Percentiles rank a stretch among this genome's conserved stretches.
phyloP scores from a whole-genome alignment of 225 moss, liverwort and hornwort species.

The Neckera pumila region DNA sequence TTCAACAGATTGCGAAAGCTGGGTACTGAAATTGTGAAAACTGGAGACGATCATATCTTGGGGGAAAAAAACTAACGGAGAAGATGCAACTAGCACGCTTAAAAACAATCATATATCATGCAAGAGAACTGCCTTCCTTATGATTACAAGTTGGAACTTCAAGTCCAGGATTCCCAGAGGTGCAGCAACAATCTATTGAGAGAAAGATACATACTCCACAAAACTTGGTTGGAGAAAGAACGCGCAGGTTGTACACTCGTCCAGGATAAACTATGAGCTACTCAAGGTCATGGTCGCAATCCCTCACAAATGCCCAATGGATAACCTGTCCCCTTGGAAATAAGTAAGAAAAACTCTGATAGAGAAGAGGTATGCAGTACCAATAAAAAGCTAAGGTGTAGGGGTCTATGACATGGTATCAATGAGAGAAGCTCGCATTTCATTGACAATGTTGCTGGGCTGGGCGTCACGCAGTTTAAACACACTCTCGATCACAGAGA shows the following conservation, averaged over 20 bases:
- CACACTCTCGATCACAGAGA: conserved; percentile 85
- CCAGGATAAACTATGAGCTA: neutral
- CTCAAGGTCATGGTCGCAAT: neutral
- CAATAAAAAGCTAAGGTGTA: neutral
- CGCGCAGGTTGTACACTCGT: neutral
- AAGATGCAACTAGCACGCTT: too few relatives aligned
- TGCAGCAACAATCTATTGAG: neutral
- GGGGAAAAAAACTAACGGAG: neutral
- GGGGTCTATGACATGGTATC: conserved; percentile 69
- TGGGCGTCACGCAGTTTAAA: conserved; percentile 94
- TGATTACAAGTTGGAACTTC: neutral
- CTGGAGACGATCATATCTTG: neutral
- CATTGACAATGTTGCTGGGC: conserved; percentile 88
- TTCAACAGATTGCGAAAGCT: neutral
- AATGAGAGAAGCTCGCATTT: conserved; percentile 95
- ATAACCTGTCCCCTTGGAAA: neutral
- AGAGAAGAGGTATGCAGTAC: neutral
- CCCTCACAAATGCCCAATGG: neutral
- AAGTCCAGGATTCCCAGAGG: neutral
- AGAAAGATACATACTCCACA: neutral
- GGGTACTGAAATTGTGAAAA: neutral
- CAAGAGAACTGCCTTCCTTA: neutral
- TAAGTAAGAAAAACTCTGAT: neutral
- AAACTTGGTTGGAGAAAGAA: neutral
- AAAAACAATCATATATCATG: neutral